A percentile compares a stretch with the other conserved stretches of the same genome.
These are phyloP conservation scores for Hypoxylon sp. DNA, from an alignment of 2,329 filamentous ascomycete genomes.

Conservation along the genomic window DNA sequence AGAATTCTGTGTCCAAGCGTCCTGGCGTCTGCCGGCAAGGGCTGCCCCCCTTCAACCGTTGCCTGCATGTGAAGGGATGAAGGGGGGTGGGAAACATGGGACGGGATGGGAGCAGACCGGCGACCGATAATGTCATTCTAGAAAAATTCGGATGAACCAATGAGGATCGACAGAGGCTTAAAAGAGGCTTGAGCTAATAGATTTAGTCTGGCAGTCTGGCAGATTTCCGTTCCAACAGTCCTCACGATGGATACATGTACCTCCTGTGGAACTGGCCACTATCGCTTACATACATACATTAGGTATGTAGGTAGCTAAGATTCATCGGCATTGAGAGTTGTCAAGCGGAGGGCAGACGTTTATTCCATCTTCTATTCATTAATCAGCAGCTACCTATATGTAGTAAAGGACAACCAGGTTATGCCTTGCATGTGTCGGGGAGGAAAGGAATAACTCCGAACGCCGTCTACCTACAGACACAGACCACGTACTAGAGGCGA, in stretches of 20 bases:
- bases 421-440: background rate
- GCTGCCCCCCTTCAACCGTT: background rate
- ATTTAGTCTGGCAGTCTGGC: constrained; percentile 8
- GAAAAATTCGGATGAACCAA: constrained; percentile 23
- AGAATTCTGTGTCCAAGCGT: constrained; percentile 1
- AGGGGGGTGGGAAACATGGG: background rate
- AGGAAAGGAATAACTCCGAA: background rate
- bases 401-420: background rate
- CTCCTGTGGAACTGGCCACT: background rate
- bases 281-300: too few species aligned
- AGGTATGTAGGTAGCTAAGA: too few species aligned
- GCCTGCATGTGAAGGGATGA: constrained; percentile 19
- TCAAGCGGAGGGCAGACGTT: constrained; percentile 14
- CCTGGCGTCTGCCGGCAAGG: background rate
- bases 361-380: background rate
- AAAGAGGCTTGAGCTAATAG: constrained; percentile 18
- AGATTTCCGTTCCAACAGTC: constrained; percentile 4
- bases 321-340: constrained; percentile 31
- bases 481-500: constrained; percentile 1
- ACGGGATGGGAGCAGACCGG: background rate
- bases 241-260: background rate
- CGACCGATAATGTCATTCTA: constrained; percentile 5
- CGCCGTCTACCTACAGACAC: background rate
- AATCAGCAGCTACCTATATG: background rate
- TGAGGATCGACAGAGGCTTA: constrained; percentile 29